Evolutionary conservation across 2,329 filamentous ascomycete genomes (phyloP), one percentile per base, ranked within the genome.

Genomic region (Stagonosporopsis tanaceti): DNA sequence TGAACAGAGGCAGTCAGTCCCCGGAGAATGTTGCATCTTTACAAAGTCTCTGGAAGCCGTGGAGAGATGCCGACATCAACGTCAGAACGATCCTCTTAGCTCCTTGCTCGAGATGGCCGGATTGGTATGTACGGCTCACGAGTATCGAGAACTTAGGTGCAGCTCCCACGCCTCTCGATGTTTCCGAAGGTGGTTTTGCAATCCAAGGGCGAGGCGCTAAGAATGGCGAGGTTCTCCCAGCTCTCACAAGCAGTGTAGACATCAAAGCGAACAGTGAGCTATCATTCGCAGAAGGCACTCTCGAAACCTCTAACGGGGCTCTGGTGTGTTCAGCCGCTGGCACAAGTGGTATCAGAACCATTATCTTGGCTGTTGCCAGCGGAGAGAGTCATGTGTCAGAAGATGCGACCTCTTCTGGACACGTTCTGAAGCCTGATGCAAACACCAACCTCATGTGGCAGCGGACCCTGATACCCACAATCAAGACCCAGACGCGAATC

Each of bases 371-470:
- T n/a, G 37, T 4, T 20, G 22, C 24, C 25, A 12, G 34, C 2
- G n/a, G 2, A 15, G 24, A 20, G 4, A 22, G 34, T 12, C 14
- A 5, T 1, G n/a, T 17, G 28, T 1, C 25, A 6, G 11, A 25
- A 14, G n/a, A 37, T 11, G 28, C 47, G 7, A 35, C 28, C 51
- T 40, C 44, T 4, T 37, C 34, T 35, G 57, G 44, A 3, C 54
- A 71, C 6, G 35, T 69, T 2, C 59, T 74, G 4, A 75, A 75
- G 45, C 72, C 72, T 20, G 72, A 75, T 50, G 71, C 72, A 2
- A 75, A 75, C 50, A 75, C 72, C 2, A 74, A 74, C 47, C 41
- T 75, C 3, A 68, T 74, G 8, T 74, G 70, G 71, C 72, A 74
- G 46, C 60, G 72, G 8, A 73, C 71, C 3, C 50, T 74, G 12